Base-by-base conservation (phyloP, 257 asterid species). In the Datura wrightii region DNA sequence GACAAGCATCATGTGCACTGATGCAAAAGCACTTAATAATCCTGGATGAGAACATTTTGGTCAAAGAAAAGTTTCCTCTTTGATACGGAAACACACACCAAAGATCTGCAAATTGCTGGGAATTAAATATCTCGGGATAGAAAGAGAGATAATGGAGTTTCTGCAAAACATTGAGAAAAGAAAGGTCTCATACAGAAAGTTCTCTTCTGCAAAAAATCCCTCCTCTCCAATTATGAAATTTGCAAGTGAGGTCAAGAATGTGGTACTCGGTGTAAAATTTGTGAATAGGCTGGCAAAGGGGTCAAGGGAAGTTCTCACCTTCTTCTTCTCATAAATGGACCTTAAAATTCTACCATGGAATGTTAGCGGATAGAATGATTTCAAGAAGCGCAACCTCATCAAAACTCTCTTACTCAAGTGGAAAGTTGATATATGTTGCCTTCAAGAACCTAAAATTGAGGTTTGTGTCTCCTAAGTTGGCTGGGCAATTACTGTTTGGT, bases 401-500 rank as follows among this genome's bases (percentile, higher is more conserved):
- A 37, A 67, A 37, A 15, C 76, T 37, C 48, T 37, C 13, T 24
- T 15, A 37, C 50, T 66, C 76, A 37, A 67, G 50, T 2, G 24
- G 31, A 67, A 37, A 67, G 54, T 37, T 15, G 48, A 66, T 39
- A 39, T 67, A 67, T 67, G 6, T 67, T 37, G 44, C 52, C 78
- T 67, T 67, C 78, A 15, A 67, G 78, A 67, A 67, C 39, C 48
- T 46, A 39, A 37, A 66, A 66, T 66, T 66, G 76, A 66, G 76
- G 48, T 37, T 66, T 66, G 31, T 24, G 48, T 66, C 76, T 66
- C 76, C 50, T 37, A 37, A 14, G 76, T 7, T 66, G 50, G 50
- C 76, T 66, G 76, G 71, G 5, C 41, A 36, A 13, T 37, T 66
- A 66, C 48, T 66, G 48, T 66, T 66, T 36, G 50, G 50, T 66